Evolutionary conservation across 75 land plant genomes (phyloP).

Genomic region (Gnetum montanum): DNA sequence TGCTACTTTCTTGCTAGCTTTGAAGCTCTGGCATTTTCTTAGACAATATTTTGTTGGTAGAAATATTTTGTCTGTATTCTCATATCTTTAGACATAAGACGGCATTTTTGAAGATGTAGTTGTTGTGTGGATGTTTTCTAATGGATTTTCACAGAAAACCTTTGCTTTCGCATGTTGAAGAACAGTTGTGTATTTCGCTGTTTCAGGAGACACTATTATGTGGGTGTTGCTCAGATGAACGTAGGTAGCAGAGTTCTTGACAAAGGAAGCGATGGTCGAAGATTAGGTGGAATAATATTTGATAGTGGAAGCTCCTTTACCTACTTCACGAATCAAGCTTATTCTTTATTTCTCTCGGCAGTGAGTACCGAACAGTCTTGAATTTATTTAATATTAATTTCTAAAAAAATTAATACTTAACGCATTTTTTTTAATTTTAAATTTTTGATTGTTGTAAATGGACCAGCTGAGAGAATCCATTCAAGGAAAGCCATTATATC

Average conservation of each 20-base stretch:
- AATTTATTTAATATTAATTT: too few species aligned
- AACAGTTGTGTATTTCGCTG: too few species aligned
- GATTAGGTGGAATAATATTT: constrained; percentile 31
- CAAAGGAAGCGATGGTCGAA: constrained; percentile 10
- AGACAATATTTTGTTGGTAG: too few species aligned
- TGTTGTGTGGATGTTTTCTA: too few species aligned
- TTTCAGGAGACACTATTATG: constrained; percentile 49
- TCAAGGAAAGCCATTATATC: constrained; percentile 23
- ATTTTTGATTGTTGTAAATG: not conserved
- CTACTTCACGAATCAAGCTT: constrained; percentile 43
- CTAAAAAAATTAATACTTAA: too few species aligned
- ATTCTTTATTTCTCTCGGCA: constrained; percentile 29
- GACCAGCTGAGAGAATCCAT: constrained; percentile 46
- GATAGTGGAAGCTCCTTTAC: constrained; percentile 91
- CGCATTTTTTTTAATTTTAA: not conserved
- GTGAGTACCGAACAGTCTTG: constrained; percentile 34
- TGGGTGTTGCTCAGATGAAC: constrained; percentile 32
- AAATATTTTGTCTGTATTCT: too few species aligned
- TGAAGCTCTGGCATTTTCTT: too few species aligned
- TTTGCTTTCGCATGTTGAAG: too few species aligned
- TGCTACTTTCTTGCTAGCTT: too few species aligned
- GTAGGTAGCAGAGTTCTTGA: constrained; percentile 17
- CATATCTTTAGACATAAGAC: too few species aligned
- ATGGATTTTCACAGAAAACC: too few species aligned
- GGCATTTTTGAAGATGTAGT: too few species aligned